Base-by-base conservation (phyloP, 306 rosid species). In the Hylodesmum podocarpum region DNA sequence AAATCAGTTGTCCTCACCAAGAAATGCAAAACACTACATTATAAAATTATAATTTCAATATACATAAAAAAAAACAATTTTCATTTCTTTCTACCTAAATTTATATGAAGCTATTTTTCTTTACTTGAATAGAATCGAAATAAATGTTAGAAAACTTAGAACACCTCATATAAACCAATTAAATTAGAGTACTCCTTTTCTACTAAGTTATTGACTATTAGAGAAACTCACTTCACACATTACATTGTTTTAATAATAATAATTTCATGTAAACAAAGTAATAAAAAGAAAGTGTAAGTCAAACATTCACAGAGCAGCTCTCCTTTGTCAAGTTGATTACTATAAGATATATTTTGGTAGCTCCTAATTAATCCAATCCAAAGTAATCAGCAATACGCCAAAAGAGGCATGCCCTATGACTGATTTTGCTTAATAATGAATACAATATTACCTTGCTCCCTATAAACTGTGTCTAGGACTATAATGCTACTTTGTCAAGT, bases 241-340 rank as follows among this genome's bases (percentile, higher is more conserved):
- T 72, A 61, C 78, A 74, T 54, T 41, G n/a, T 57, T 16, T 8
- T 8, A 19, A 53, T 12, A 28, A 25, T 46, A 36, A 49, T 39
- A n/a, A 49, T 37, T 49, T 27, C 58, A 49, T 36, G 14, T 12
- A 13, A 8, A 11, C 16, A 34, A 39, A 46, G 0, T 6, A n/a
- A n/a, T n/a, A n/a, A 1, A 9, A 29, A 1, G 27, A 40, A 39
- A 13, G 21, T 40, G 13, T 82, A 82, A 83, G 75, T 80, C 22
- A 70, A 61, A 62, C 81, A 83, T 44, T 78, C 74, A 25, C 15
- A 74, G 86, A 81, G 59, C 81, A 83, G 65, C 70, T 83, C 83
- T 61, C 81, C 86, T 83, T 78, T 83, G 83, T 81, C 84, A 75
- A 69, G 58, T 69, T 2, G 54, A 46, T 28, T 16, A 18, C 14